Evolutionary conservation across 768 basidiomycete species (phyloP).

Genomic region (Thelephora ganbajun): DNA sequence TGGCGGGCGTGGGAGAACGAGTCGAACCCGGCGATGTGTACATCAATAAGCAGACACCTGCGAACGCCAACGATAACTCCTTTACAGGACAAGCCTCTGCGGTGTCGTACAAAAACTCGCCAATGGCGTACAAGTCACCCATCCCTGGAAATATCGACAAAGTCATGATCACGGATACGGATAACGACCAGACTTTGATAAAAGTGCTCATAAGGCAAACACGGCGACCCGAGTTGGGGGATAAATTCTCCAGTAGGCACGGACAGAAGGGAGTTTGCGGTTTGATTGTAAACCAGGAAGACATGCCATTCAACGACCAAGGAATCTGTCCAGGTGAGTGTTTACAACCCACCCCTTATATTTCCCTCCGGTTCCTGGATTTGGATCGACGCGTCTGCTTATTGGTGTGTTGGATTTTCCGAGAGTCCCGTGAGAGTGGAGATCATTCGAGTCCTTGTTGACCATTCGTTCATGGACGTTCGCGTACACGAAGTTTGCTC

Average conservation of each 20-base stretch:
- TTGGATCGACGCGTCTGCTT: not conserved
- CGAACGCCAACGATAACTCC: constrained; percentile 84
- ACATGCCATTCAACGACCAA: constrained; percentile 98
- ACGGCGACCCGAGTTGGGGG: constrained; percentile 88
- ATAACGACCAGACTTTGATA: constrained; percentile 91
- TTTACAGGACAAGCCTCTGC: constrained; percentile 75
- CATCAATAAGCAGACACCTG: constrained; percentile 93
- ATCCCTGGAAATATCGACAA: constrained; percentile 94
- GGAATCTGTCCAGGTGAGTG: constrained; percentile 78
- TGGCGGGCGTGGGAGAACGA: constrained; percentile 89
- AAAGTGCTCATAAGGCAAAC: constrained; percentile 97
- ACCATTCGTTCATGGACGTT: not conserved
- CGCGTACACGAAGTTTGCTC: no score
- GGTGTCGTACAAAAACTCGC: constrained; percentile 82
- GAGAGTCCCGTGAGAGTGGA: not conserved
- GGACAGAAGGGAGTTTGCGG: constrained; percentile 99
- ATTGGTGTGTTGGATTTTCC: not conserved
- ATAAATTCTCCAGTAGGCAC: constrained; percentile 96
- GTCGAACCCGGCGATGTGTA: constrained; percentile 90
- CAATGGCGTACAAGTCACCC: constrained; percentile 88
- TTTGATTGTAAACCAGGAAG: constrained; percentile 95
- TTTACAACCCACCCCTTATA: constrained; percentile 4
- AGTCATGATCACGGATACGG: constrained; percentile 93
- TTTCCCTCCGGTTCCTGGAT: not conserved
- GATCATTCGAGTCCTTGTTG: constrained; percentile 1